Conservation (phyloP, 768 basidiomycete species). For the Trametes maxima region DNA sequence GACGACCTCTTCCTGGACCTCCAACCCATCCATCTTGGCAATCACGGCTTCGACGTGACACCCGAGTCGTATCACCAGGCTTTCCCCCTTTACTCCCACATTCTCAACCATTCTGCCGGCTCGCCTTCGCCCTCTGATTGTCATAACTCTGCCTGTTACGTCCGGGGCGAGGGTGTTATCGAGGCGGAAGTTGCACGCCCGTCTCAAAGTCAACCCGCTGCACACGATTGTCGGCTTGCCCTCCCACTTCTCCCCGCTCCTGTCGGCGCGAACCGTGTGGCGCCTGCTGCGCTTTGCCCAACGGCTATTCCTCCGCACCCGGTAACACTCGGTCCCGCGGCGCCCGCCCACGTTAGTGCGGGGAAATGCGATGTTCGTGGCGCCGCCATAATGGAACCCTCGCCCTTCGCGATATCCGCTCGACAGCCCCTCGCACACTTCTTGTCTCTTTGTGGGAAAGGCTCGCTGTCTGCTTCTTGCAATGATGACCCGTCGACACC, state of each 20-base stretch:
- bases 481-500: not conserved
- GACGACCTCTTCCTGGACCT: constrained; percentile 28
- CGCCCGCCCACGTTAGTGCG: not conserved
- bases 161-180: not conserved
- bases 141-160: not conserved
- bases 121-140: not conserved
- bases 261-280: not conserved
- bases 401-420: not conserved
- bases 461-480: not conserved
- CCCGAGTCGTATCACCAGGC: not conserved
- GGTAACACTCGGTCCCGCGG: not conserved
- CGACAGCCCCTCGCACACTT: constrained; percentile 21
- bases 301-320: not conserved
- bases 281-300: not conserved
- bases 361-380: not conserved
- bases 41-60: not conserved
- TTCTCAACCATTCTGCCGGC: not conserved
- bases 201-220: not conserved
- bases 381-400: not conserved
- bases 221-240: not conserved
- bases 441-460: constrained; percentile 22
- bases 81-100: not conserved
- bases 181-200: not conserved
- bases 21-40: constrained; percentile 20
- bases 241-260: not conserved